Conservation (phyloP, 2,329 filamentous ascomycete species). For the Ascosphaera apis region DNA sequence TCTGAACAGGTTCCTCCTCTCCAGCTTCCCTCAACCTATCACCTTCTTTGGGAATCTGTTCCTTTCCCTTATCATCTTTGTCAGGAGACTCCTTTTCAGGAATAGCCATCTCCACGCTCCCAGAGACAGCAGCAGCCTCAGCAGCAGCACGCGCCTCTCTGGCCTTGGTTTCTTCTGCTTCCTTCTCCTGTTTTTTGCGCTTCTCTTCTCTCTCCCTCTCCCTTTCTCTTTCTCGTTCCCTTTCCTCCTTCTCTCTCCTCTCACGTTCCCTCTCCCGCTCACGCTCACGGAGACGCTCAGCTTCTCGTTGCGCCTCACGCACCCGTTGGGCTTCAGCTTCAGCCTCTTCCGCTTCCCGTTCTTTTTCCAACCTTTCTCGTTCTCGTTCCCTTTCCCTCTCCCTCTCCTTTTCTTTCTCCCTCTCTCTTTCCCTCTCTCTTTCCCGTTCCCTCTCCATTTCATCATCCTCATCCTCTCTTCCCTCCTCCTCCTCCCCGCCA, state of each 20-base stretch:
- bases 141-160: constrained; percentile 3
- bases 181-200: constrained; percentile 4
- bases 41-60: too few relatives aligned
- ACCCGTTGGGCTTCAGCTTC: background rate
- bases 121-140: too few relatives aligned
- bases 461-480: too few relatives aligned
- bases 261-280: background rate
- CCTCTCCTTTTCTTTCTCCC: background rate
- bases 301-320: background rate
- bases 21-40: too few relatives aligned
- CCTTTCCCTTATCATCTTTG: too few relatives aligned
- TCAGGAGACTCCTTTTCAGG: too few relatives aligned
- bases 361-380: constrained; percentile 1
- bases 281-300: background rate
- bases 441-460: constrained; percentile 16
- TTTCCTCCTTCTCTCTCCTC: background rate
- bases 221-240: background rate
- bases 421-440: constrained; percentile 11
- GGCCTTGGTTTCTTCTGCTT: constrained; percentile 4
- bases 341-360: background rate
- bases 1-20: too few relatives aligned
- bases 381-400: background rate
- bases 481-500: too few relatives aligned
- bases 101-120: too few relatives aligned
- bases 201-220: constrained; percentile 3